Percentiles rank a stretch among this genome's conserved stretches.
phyloP scores from a whole-genome alignment of 441 rosid species.

The Bruguiera hainesii region DNA sequence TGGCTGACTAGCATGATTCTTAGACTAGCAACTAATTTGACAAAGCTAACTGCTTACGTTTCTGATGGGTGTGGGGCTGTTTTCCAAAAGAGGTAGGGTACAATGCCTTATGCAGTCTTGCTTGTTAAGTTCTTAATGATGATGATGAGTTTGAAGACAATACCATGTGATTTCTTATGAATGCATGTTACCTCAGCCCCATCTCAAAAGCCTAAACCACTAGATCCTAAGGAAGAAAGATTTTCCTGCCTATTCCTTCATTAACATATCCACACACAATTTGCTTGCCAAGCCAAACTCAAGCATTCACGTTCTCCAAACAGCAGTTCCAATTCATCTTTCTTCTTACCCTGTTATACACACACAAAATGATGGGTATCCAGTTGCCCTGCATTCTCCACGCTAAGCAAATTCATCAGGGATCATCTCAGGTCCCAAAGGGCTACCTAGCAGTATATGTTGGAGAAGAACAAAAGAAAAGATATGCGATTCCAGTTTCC shows the following conservation, averaged over 20 bases:
- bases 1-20: no score
- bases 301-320: not conserved
- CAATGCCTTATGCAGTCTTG: not conserved
- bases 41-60: no score
- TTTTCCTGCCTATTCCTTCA: not conserved
- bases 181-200: no score
- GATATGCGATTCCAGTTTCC: slow-evolving; percentile 69
- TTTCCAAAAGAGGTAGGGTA: no score
- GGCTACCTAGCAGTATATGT: slow-evolving; percentile 73
- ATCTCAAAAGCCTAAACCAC: no score
- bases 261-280: not conserved
- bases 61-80: no score
- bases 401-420: not conserved
- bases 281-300: not conserved
- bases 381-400: not conserved
- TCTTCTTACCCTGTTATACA: not conserved
- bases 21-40: no score
- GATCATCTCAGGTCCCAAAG: slow-evolving; percentile 44
- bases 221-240: no score
- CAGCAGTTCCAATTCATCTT: not conserved
- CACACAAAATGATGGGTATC: not conserved
- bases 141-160: not conserved
- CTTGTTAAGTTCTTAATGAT: not conserved
- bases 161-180: not conserved
- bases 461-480: slow-evolving; percentile 49